Percentiles rank a stretch among this genome's conserved stretches.
These are phyloP conservation scores for Carex pumila DNA, from an alignment of 176 grass and related monocot genomes.

Conservation along the genomic window DNA sequence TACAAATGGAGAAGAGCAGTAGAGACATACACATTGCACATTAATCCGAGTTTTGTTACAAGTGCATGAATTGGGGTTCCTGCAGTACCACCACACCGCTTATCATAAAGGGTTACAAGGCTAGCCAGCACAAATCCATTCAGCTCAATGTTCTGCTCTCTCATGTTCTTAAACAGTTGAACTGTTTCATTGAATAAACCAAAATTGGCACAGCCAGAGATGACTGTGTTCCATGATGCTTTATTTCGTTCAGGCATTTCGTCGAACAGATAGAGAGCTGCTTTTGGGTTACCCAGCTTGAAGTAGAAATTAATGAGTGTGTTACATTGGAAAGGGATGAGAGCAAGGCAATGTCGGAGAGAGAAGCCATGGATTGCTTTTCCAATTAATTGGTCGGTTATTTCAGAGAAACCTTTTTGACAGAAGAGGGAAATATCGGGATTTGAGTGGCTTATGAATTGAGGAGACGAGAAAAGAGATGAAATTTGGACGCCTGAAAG, in stretches of 20 bases:
- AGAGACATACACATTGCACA: slow-evolving; percentile 53
- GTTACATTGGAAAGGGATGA: slow-evolving; percentile 59
- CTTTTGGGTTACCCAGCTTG: background rate
- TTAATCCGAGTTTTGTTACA: slow-evolving; percentile 37
- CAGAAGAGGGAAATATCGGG: slow-evolving; percentile 41
- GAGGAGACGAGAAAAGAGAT: slow-evolving; percentile 18
- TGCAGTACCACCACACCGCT: slow-evolving; percentile 2
- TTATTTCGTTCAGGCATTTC: slow-evolving; percentile 38
- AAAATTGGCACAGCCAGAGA: slow-evolving; percentile 45
- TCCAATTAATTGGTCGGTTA: slow-evolving; percentile 25
- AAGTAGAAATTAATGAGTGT: slow-evolving; percentile 67
- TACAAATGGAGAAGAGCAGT: slow-evolving; percentile 68
- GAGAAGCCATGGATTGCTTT: slow-evolving; percentile 38
- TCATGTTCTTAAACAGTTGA: slow-evolving; percentile 33
- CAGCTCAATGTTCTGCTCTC: slow-evolving; percentile 26
- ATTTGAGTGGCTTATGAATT: slow-evolving; percentile 29
- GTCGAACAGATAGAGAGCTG: slow-evolving; percentile 56
- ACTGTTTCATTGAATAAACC: slow-evolving; percentile 24
- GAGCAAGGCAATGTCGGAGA: slow-evolving; percentile 29
- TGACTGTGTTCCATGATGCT: slow-evolving; percentile 60
- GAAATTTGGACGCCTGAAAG: background rate
- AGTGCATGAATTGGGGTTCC: slow-evolving; percentile 46
- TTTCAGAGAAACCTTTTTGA: slow-evolving; percentile 36
- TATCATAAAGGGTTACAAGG: slow-evolving; percentile 40
- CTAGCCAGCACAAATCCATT: slow-evolving; percentile 64